Evolutionary conservation across 352 stramenopile genomes (phyloP).

Genomic region (Globisporangium viniferum): DNA sequence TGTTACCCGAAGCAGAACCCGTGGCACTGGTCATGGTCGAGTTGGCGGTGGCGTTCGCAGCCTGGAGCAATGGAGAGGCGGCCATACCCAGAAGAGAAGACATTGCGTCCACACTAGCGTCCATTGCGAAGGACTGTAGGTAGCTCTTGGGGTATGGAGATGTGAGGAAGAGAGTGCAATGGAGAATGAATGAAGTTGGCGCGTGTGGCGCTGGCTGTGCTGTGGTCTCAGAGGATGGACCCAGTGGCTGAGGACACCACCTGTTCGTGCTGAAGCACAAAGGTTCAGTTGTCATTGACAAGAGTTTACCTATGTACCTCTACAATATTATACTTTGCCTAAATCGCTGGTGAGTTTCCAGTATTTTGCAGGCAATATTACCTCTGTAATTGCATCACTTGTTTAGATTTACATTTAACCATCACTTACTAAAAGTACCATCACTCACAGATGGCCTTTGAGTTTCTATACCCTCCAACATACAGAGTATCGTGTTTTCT

Average conservation of each 20-base stretch:
- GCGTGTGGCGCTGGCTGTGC: neutral
- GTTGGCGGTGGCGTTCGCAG: constrained; percentile 11
- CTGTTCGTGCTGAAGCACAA: neutral
- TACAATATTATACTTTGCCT: neutral
- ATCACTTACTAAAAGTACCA: neutral
- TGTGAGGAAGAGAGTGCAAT: neutral
- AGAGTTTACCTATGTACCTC: neutral
- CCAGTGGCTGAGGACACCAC: neutral
- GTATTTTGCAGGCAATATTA: neutral
- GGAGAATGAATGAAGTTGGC: neutral
- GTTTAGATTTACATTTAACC: neutral
- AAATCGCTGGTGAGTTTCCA: neutral
- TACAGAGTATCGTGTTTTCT: neutral
- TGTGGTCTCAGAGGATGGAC: neutral
- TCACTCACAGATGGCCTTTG: neutral
- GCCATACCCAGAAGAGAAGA: neutral
- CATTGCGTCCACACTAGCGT: constrained; percentile 3
- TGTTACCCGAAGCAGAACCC: constrained; percentile 35
- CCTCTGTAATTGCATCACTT: neutral
- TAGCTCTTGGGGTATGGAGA: neutral
- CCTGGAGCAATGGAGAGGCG: neutral
- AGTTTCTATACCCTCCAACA: neutral
- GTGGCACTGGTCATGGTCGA: constrained; percentile 14
- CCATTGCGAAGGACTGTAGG: neutral
- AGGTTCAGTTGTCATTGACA: neutral